Conservation (phyloP, 163 green algal species). For the Chloroidium sp. region DNA sequence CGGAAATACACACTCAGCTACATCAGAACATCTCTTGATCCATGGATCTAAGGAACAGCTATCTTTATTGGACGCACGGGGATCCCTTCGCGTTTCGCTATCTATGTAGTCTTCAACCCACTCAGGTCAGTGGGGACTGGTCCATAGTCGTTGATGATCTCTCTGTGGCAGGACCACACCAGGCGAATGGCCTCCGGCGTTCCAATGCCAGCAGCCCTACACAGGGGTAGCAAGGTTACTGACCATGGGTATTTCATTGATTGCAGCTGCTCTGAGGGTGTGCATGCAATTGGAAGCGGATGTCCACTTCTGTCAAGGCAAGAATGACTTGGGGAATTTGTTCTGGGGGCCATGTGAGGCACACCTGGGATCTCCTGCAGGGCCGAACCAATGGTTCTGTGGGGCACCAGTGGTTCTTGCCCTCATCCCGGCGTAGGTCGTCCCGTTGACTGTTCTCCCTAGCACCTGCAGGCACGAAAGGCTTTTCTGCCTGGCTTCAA, state of each 20-base stretch:
- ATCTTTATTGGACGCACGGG: no score
- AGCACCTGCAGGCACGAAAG: conserved; percentile 55
- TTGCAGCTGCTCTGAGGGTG: no score
- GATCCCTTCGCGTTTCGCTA: no score
- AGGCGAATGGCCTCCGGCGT: conserved; percentile 93
- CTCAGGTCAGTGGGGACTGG: conserved; percentile 15
- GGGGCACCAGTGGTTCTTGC: conserved; percentile 88
- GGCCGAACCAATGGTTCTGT: conserved; percentile 99
- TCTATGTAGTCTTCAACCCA: neutral
- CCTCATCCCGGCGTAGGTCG: conserved; percentile 86
- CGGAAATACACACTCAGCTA: no score
- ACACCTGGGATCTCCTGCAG: conserved; percentile 72
- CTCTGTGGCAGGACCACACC: conserved; percentile 93
- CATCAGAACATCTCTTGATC: no score
- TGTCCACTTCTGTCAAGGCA: neutral
- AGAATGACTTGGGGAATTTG: neutral
- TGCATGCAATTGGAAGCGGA: no score
- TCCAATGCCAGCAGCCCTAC: conserved; percentile 84
- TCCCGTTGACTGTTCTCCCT: conserved; percentile 95
- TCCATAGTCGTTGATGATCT: conserved; percentile 59
- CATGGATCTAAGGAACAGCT: no score
- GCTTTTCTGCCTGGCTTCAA: no score
- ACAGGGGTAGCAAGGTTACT: neutral
- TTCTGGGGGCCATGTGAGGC: no score
- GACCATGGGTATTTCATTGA: no score